Percentiles rank a stretch among this genome's conserved stretches.
These are phyloP conservation scores for Euphorbia schlechtendalii DNA, from an alignment of 441 rosid genomes.

Conservation along the genomic window DNA sequence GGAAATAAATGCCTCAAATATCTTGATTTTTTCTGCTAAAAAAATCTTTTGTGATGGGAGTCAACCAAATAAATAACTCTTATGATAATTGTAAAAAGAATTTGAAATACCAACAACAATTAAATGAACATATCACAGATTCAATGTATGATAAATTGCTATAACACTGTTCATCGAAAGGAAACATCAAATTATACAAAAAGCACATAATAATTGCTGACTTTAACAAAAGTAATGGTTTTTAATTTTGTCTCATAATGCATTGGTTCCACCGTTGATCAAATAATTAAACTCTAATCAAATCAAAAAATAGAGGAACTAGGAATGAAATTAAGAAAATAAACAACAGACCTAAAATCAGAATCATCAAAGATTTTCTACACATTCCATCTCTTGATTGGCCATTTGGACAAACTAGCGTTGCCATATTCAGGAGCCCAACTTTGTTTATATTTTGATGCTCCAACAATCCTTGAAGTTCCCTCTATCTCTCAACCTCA, in stretches of 20 bases:
- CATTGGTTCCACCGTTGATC: neutral
- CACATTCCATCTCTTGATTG: conserved; percentile 57
- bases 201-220: conserved; percentile 18
- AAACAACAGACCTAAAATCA: conserved; percentile 58
- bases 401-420: conserved; percentile 84
- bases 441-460: no score
- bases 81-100: no score
- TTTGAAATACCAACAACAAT: neutral
- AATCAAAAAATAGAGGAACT: neutral
- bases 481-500: no score
- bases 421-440: conserved; percentile 99
- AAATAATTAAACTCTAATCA: neutral
- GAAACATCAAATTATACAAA: no score
- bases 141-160: neutral
- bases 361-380: conserved; percentile 78
- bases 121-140: no score
- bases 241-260: neutral
- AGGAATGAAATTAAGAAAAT: neutral
- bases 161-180: neutral
- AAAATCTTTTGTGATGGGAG: neutral
- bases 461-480: no score
- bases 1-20: neutral
- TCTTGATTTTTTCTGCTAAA: neutral
- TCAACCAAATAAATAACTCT: no score
- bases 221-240: conserved; percentile 18